Percentiles rank a stretch among this genome's conserved stretches.
phyloP scores from a whole-genome alignment of 2,329 filamentous ascomycete genomes.

The Rutstroemia sp. region DNA sequence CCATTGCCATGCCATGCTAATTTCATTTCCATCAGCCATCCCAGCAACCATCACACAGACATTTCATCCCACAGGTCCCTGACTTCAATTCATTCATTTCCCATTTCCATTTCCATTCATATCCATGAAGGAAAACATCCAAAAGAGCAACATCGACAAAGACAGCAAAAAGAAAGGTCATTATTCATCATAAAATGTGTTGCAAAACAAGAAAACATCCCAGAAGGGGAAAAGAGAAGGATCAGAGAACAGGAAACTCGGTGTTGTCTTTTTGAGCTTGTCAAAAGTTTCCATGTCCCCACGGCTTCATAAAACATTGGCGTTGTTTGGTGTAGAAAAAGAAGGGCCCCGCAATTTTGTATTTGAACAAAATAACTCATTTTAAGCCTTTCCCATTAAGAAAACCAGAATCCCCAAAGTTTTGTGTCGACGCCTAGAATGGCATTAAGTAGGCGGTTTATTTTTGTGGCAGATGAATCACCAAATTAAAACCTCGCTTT shows the following conservation, averaged over 20 bases:
- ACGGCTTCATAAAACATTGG: conserved; percentile 6
- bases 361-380: conserved; percentile 9
- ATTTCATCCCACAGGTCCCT: background rate
- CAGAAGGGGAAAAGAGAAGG: background rate
- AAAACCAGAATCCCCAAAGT: conserved; percentile 1
- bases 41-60: background rate
- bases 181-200: conserved; percentile 8
- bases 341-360: conserved; percentile 2
- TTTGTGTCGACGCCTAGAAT: conserved; percentile 22
- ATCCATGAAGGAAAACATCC: background rate
- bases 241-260: background rate
- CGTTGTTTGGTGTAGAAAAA: background rate
- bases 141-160: background rate
- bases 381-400: conserved; percentile 10
- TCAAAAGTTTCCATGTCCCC: conserved; percentile 5
- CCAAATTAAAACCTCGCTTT: conserved; percentile 10
- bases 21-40: background rate
- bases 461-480: conserved; percentile 10
- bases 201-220: background rate
- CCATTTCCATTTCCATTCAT: background rate
- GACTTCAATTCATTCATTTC: too few species aligned
- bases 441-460: conserved; percentile 25
- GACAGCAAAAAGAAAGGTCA: conserved; percentile 4
- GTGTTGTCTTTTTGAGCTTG: background rate
- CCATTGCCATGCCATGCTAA: background rate